Evolutionary conservation across 1,284 basidiomycete genomes (phyloP).

Genomic region (Leccinum angustisporum): DNA sequence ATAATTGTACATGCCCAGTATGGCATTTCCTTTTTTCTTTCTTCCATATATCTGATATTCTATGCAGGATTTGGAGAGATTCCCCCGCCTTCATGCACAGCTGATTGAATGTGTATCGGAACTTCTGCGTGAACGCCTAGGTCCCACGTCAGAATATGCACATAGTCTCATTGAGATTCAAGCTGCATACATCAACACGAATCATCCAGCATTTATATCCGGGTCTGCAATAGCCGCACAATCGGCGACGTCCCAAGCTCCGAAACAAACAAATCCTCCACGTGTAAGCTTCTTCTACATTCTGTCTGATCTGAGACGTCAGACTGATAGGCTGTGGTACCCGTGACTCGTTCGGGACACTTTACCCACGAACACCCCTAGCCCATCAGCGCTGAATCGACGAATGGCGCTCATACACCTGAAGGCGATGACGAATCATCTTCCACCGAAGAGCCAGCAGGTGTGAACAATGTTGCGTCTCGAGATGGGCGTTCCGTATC

Average conservation of each 20-base stretch:
- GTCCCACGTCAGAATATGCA: conserved; percentile 95
- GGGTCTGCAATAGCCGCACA: conserved; percentile 65
- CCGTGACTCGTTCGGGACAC: conserved; percentile 9
- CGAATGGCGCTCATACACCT: conserved; percentile 49
- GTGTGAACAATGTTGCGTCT: conserved; percentile 52
- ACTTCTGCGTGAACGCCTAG: conserved; percentile 90
- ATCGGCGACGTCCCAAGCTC: conserved; percentile 40
- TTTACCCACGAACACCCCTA: conserved; percentile 26
- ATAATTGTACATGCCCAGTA: conserved; percentile 92
- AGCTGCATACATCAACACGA: conserved; percentile 99
- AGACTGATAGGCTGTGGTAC: conserved; percentile 7
- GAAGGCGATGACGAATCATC: conserved; percentile 61
- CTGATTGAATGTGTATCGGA: conserved; percentile 98
- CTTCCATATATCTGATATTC: conserved; percentile 9
- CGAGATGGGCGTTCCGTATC: conserved; percentile 76
- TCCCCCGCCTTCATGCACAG: conserved; percentile 91
- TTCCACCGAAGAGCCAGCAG: conserved; percentile 46
- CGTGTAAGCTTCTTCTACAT: conserved; percentile 46
- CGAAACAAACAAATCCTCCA: conserved; percentile 44
- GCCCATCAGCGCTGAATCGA: conserved; percentile 57
- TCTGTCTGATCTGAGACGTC: conserved; percentile 6
- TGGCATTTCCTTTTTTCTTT: conserved; percentile 28
- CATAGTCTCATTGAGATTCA: conserved; percentile 97
- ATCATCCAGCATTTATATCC: conserved; percentile 87
- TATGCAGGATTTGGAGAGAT: conserved; percentile 89